Evolutionary conservation across 148 eudicot species (phyloP).

Genomic region (Amaranthus cruentus): DNA sequence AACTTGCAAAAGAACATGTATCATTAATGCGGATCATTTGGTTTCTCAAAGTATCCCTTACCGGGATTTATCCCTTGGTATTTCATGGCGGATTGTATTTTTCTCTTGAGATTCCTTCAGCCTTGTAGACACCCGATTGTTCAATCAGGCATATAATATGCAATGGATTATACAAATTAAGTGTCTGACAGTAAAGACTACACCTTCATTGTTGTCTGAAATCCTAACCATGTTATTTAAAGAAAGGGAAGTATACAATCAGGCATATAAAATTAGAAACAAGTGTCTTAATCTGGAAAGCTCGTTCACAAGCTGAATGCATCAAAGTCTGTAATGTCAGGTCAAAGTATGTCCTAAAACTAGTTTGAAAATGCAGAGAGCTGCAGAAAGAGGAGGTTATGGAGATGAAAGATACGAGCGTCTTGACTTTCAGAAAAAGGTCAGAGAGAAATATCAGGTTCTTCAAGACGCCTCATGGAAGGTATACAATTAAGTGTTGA

Average conservation of each 20-base stretch:
- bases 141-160: neutral
- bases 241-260: too few species aligned
- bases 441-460: conserved; percentile 51
- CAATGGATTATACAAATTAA: neutral
- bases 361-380: conserved; percentile 49
- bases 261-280: too few species aligned
- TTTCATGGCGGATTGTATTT: neutral
- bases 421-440: conserved; percentile 87
- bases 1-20: neutral
- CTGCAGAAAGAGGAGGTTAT: conserved; percentile 96
- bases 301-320: too few species aligned
- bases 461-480: conserved; percentile 81
- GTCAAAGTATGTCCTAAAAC: neutral
- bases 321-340: neutral
- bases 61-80: neutral
- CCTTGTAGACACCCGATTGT: neutral
- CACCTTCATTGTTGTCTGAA: too few species aligned
- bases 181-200: too few species aligned
- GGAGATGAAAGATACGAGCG: conserved; percentile 94
- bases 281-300: too few species aligned
- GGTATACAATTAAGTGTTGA: conserved; percentile 31
- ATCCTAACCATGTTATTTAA: too few species aligned
- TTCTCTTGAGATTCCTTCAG: neutral
- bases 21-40: neutral
- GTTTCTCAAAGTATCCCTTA: neutral